Evolutionary conservation across 495 filamentous ascomycete species (phyloP).

Genomic region (Rusavskia elegans): DNA sequence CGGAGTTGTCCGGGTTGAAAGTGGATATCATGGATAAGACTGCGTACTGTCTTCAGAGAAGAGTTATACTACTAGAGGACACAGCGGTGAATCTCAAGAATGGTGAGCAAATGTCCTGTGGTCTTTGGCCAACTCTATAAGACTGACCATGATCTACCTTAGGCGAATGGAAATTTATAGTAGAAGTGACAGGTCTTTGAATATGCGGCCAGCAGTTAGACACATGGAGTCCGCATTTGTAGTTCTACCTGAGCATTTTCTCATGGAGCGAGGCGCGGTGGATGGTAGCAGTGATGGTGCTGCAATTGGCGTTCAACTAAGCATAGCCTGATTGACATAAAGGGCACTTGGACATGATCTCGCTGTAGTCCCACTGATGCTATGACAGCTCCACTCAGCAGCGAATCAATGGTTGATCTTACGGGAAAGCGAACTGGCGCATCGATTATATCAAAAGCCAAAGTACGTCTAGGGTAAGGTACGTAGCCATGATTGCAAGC

Average conservation of each 20-base stretch:
- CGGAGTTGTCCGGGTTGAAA: constrained; percentile 71
- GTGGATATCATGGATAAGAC: constrained; percentile 98
- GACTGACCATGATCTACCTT: not conserved
- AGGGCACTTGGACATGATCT: no score
- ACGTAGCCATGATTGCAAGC: no score
- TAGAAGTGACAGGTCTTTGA: constrained; percentile 10
- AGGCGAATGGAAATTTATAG: constrained; percentile 24
- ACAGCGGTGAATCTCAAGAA: constrained; percentile 81
- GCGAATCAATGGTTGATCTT: no score
- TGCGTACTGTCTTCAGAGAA: constrained; percentile 80
- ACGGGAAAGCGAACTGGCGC: no score
- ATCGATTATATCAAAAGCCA: no score
- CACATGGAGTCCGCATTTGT: not conserved
- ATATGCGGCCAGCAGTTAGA: not conserved
- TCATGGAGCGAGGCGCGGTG: not conserved
- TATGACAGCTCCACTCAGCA: no score
- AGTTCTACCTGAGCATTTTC: not conserved
- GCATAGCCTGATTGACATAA: no score
- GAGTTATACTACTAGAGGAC: constrained; percentile 76
- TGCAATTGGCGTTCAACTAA: no score
- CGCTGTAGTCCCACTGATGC: no score
- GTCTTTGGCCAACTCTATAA: not conserved
- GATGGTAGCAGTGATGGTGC: constrained; percentile 6
- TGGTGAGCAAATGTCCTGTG: constrained; percentile 35
- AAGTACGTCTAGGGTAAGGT: no score